These are phyloP conservation scores for Nakazawaea peltata DNA, from an alignment of 805 yeast genomes.

Conservation along the genomic window DNA sequence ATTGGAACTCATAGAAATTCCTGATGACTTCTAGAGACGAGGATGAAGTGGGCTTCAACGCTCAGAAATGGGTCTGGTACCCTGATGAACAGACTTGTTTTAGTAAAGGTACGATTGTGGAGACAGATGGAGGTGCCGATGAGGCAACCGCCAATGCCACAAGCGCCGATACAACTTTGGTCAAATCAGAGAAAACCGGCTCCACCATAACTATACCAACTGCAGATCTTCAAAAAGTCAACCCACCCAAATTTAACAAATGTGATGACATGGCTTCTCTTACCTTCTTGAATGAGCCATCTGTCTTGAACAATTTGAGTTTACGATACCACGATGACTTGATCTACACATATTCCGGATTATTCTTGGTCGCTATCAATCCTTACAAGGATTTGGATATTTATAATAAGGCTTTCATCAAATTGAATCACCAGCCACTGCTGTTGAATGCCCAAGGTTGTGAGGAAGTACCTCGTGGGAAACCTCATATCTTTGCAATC, in stretches of 20 bases:
- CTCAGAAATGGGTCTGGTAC: constrained; percentile 69
- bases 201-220: constrained; percentile 32
- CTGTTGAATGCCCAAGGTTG: constrained; percentile 7
- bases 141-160: constrained; percentile 27
- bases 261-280: constrained; percentile 94
- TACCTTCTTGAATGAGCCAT: constrained; percentile 90
- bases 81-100: constrained; percentile 52
- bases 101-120: constrained; percentile 50
- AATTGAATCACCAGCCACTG: constrained; percentile 41
- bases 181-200: constrained; percentile 30
- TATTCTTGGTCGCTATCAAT: constrained; percentile 89
- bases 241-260: constrained; percentile 84
- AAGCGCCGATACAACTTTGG: too few relatives aligned
- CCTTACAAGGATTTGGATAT: constrained; percentile 77
- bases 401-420: constrained; percentile 52
- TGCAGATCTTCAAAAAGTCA: constrained; percentile 52
- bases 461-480: constrained; percentile 13
- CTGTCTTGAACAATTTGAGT: constrained; percentile 80
- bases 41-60: constrained; percentile 8
- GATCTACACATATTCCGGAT: constrained; percentile 92
- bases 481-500: constrained; percentile 89
- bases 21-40: too few relatives aligned
- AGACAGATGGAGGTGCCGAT: constrained; percentile 27
- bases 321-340: constrained; percentile 68
- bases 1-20: too few relatives aligned